phyloP scores from a whole-genome alignment of 371 early-diverging fungal species.

The Mucor circinelloides region DNA sequence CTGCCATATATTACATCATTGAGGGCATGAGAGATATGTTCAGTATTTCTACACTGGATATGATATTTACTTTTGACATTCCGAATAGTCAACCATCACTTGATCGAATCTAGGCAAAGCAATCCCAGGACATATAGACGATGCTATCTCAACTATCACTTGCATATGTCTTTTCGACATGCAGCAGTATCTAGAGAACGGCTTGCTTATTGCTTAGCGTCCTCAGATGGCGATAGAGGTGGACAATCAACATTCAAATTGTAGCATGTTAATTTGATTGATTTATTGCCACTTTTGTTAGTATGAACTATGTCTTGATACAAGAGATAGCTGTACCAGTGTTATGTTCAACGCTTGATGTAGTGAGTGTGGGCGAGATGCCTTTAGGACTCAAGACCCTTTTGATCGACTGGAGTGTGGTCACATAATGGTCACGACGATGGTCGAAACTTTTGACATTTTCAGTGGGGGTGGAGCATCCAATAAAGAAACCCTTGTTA shows the following conservation, averaged over 20 bases:
- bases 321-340: too few relatives aligned
- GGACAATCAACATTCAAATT: not conserved
- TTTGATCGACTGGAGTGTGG: not conserved
- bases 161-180: too few relatives aligned
- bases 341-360: not conserved
- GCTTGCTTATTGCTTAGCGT: not conserved
- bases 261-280: not conserved
- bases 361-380: not conserved
- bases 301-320: too few relatives aligned
- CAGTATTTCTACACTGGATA: too few relatives aligned
- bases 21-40: too few relatives aligned
- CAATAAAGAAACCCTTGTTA: conserved; percentile 10
- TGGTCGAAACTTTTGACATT: not conserved
- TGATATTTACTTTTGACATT: too few relatives aligned
- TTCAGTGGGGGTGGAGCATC: not conserved
- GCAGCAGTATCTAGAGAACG: not conserved
- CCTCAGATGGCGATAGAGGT: not conserved
- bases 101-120: too few relatives aligned
- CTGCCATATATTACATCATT: too few relatives aligned
- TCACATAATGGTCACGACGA: conserved; percentile 1
- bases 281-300: too few relatives aligned
- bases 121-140: too few relatives aligned
- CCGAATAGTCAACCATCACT: too few relatives aligned
- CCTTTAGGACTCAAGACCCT: not conserved
- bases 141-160: too few relatives aligned